These are phyloP conservation scores for Penium margaritaceum DNA, from an alignment of 139 green algal species.

Conservation along the genomic window DNA sequence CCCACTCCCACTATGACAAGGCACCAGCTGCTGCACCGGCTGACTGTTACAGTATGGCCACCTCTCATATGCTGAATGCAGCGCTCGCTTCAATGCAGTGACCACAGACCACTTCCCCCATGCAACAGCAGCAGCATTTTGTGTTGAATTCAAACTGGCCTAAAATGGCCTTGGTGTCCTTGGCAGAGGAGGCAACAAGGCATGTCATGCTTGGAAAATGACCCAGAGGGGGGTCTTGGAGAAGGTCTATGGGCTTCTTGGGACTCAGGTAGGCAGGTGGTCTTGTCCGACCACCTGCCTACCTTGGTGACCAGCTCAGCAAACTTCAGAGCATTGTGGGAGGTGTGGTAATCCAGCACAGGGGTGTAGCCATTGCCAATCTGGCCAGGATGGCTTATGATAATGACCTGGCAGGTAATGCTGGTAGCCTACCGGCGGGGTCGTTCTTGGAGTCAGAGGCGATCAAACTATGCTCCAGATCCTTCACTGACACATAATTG, in stretches of 20 bases:
- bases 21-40: no score
- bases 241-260: constrained; percentile 66
- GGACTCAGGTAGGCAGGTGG: constrained; percentile 66
- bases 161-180: constrained; percentile 57
- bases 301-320: constrained; percentile 60
- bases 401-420: constrained; percentile 64
- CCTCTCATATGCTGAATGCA: no score
- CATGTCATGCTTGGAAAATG: constrained; percentile 67
- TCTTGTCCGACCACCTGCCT: constrained; percentile 61
- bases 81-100: no score
- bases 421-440: constrained; percentile 54
- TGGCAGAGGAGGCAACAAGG: constrained; percentile 45
- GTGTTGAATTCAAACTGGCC: no score
- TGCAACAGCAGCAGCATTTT: no score
- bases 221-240: constrained; percentile 54
- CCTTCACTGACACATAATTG: constrained; percentile 64
- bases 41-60: no score
- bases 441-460: constrained; percentile 65
- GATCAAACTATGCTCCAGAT: constrained; percentile 41
- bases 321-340: constrained; percentile 66
- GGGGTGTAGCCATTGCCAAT: constrained; percentile 59
- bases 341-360: constrained; percentile 67
- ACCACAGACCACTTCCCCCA: no score
- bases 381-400: constrained; percentile 63
- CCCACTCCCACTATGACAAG: no score